phyloP scores from a whole-genome alignment of 495 filamentous ascomycete species.

The Penicillium pancosmium region DNA sequence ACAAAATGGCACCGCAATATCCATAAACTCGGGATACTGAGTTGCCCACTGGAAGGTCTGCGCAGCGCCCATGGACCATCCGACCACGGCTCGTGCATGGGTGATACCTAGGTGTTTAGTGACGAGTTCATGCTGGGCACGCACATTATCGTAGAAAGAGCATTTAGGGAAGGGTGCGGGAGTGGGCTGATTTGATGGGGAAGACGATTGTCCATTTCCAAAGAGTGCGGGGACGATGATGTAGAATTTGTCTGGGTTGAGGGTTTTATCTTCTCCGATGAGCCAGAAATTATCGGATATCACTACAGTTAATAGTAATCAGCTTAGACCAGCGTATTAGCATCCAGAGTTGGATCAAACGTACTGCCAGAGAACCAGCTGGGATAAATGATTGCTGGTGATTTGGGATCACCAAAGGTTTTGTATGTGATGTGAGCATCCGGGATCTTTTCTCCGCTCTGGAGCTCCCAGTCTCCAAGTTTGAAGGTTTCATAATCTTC shows the following conservation, averaged over 20 bases:
- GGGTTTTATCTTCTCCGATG: constrained; percentile 61
- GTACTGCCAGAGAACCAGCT: constrained; percentile 69
- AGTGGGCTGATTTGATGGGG: constrained; percentile 63
- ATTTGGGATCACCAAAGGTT: constrained; percentile 63
- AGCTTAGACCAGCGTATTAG: not conserved
- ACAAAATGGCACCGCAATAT: constrained; percentile 68
- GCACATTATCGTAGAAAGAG: constrained; percentile 70
- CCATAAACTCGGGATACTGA: constrained; percentile 71
- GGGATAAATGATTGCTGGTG: constrained; percentile 71
- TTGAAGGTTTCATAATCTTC: constrained; percentile 53
- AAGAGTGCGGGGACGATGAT: constrained; percentile 73
- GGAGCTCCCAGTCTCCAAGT: constrained; percentile 65
- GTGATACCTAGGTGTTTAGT: constrained; percentile 64
- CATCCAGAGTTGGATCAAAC: not conserved
- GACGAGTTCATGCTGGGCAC: constrained; percentile 65
- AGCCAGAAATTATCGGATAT: constrained; percentile 70
- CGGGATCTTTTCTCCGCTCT: constrained; percentile 57
- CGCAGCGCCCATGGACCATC: constrained; percentile 72
- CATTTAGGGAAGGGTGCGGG: constrained; percentile 61
- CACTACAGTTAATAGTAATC: constrained; percentile 25
- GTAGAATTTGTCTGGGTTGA: constrained; percentile 65
- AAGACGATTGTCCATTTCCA: constrained; percentile 72
- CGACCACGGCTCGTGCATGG: constrained; percentile 64
- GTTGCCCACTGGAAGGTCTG: constrained; percentile 74
- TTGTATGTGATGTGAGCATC: constrained; percentile 70